These are phyloP conservation scores for Vigna nakashimae DNA, from an alignment of 306 rosid genomes.

Conservation along the genomic window DNA sequence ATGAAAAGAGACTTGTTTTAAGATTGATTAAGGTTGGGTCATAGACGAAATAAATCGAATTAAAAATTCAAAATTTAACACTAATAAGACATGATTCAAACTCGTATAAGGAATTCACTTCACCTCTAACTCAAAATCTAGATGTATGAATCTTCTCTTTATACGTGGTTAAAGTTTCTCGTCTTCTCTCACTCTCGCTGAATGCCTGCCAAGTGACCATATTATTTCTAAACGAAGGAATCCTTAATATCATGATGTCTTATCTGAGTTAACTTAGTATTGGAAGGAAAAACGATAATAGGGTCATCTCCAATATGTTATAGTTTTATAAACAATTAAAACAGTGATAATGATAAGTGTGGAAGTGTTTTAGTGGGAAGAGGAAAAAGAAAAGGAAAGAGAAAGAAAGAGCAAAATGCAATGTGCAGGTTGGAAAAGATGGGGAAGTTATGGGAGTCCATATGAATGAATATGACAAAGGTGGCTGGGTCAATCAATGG, in stretches of 20 bases:
- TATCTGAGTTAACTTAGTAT: background rate
- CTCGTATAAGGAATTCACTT: too few species aligned
- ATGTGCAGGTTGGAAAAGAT: constrained; percentile 44
- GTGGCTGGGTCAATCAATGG: constrained; percentile 42
- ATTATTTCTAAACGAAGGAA: background rate
- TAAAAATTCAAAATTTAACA: too few species aligned
- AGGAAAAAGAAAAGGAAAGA: background rate
- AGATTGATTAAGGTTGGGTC: too few species aligned
- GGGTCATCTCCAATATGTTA: background rate
- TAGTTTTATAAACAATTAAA: constrained; percentile 18
- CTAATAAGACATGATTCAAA: too few species aligned
- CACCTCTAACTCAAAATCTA: too few species aligned
- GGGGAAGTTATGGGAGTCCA: constrained; percentile 54
- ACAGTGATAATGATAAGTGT: background rate
- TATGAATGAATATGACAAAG: constrained; percentile 41
- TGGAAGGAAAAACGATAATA: background rate
- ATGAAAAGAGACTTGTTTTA: too few species aligned
- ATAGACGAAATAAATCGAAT: too few species aligned
- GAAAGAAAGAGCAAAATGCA: constrained; percentile 3
- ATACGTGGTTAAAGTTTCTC: too few species aligned
- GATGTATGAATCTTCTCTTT: too few species aligned
- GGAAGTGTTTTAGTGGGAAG: background rate
- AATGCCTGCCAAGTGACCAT: background rate
- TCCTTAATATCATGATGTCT: background rate
- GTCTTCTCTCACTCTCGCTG: too few species aligned